These are phyloP conservation scores for Colletotrichum coccodes DNA, from an alignment of 2,329 filamentous ascomycete genomes.

Conservation along the genomic window DNA sequence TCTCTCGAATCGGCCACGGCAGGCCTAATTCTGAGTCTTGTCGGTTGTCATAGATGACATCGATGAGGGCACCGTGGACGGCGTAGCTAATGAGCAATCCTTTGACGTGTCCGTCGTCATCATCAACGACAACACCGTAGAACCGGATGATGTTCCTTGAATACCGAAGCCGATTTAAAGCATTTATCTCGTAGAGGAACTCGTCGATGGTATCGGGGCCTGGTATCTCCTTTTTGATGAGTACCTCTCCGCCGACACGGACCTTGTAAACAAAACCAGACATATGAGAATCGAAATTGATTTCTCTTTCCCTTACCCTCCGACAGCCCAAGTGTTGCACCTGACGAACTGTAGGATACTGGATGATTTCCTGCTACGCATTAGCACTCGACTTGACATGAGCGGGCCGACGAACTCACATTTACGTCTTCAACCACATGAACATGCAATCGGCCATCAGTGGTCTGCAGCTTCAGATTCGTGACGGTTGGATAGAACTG, in stretches of 20 bases:
- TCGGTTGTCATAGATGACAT: slow-evolving; percentile 85
- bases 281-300: slow-evolving; percentile 90
- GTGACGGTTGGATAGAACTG: slow-evolving; percentile 97
- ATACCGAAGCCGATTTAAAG: slow-evolving; percentile 79
- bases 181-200: slow-evolving; percentile 97
- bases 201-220: slow-evolving; percentile 95
- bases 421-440: slow-evolving; percentile 98
- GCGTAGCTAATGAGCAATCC: slow-evolving; percentile 91
- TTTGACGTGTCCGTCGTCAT: slow-evolving; percentile 78
- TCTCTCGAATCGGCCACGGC: slow-evolving; percentile 79
- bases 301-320: slow-evolving; percentile 75
- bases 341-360: slow-evolving; percentile 79
- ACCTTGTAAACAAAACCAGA: slow-evolving; percentile 99
- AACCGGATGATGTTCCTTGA: slow-evolving; percentile 86
- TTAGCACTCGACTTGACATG: slow-evolving; percentile 23
- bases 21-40: slow-evolving; percentile 65
- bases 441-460: slow-evolving; percentile 87
- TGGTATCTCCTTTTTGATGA: slow-evolving; percentile 98
- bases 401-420: slow-evolving; percentile 52
- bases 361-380: slow-evolving; percentile 77
- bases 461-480: slow-evolving; percentile 92
- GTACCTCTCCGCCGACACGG: slow-evolving; percentile 69
- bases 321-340: slow-evolving; percentile 78
- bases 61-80: slow-evolving; percentile 86
- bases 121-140: slow-evolving; percentile 88